Evolutionary conservation across 805 yeast genomes (phyloP), one percentile per base, ranked within the genome.

Genomic region (Myxozyma melibiosi): DNA sequence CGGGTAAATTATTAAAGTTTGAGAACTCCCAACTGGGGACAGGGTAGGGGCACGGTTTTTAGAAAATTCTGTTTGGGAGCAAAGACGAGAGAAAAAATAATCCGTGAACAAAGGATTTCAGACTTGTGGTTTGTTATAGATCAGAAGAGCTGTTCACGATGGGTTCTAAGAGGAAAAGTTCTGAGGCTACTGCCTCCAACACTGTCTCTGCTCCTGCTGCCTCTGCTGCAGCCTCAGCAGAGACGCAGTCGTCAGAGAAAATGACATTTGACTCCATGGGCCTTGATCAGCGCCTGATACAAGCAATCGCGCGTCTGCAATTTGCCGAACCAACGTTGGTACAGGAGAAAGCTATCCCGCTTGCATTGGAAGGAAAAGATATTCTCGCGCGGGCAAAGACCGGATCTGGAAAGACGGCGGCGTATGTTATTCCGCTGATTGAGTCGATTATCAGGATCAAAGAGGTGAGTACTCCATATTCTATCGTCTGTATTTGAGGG

Each of bases 341-440:
- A 53, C 99, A 94, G 74, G 81, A 95, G 7, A 85, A 84, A 68
- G 87, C 96, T n/a, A 89, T 94, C 58, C 96, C 96, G 41, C 75
- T 94, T 48, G 97, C 99, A 0, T 74, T 94, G 51, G 94, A 92
- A 65, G 88, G 86, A 69, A 85, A 90, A 74, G 97, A 92, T 70
- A 86, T 92, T 62, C 86, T 92, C 45, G 97, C 97, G 37, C 85
- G 88, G 69, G 97, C 98, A 5, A 84, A 89, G 25, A 92, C 99
- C 0, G 99, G 99, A 3, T 87, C 96, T 7, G 98, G 98, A 63
- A 92, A 92, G 72, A 92, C 98, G 0, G 88, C 89, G 9, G 96
- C 97, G 1, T 92, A 92, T 70, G 74, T 86, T 62, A 80, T 92
- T 47, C 99, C 99, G 5, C 85, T 94, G 16, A 71, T 94, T 39